Percentiles rank a stretch among this genome's conserved stretches.
Conservation (phyloP, 306 rosid species). For the Malus sylvestris region DNA sequence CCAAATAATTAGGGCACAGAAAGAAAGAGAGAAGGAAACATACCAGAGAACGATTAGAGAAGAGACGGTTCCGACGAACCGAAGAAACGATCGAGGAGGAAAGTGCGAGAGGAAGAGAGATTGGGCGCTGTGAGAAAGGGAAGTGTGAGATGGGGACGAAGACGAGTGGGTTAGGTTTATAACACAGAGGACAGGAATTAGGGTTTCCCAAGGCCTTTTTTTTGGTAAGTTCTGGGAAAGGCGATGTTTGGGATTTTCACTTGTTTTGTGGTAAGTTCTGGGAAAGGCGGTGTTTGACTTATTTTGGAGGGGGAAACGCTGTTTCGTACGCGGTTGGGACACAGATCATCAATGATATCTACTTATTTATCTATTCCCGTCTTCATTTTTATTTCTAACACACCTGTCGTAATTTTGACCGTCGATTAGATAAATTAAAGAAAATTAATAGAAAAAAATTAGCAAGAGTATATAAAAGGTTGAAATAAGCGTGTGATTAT, state of each 20-base stretch:
- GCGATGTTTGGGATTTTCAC: not conserved
- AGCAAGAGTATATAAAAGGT: too few relatives aligned
- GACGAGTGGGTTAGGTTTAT: not conserved
- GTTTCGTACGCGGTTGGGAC: not conserved
- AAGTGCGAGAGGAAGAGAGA: not conserved
- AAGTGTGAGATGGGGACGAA: not conserved
- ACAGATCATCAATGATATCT: too few relatives aligned
- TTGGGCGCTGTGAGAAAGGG: not conserved
- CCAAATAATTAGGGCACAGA: not conserved
- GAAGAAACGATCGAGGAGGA: not conserved
- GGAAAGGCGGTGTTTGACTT: not conserved
- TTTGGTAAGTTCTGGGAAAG: not conserved
- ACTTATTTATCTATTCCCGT: too few relatives aligned
- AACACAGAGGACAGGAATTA: not conserved
- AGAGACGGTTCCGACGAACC: not conserved
- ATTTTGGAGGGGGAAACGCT: not conserved
- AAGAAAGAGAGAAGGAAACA: not conserved
- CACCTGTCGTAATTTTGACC: accelerated
- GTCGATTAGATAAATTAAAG: too few relatives aligned
- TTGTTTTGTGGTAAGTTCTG: not conserved
- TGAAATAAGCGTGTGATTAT: too few relatives aligned
- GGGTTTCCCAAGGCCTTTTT: not conserved
- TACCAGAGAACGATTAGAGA: not conserved
- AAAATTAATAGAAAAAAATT: too few relatives aligned
- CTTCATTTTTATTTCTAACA: too few relatives aligned